Percentiles rank a stretch among this genome's conserved stretches.
phyloP scores from a whole-genome alignment of 2,329 filamentous ascomycete genomes.

The Trichoderma polysporum region DNA sequence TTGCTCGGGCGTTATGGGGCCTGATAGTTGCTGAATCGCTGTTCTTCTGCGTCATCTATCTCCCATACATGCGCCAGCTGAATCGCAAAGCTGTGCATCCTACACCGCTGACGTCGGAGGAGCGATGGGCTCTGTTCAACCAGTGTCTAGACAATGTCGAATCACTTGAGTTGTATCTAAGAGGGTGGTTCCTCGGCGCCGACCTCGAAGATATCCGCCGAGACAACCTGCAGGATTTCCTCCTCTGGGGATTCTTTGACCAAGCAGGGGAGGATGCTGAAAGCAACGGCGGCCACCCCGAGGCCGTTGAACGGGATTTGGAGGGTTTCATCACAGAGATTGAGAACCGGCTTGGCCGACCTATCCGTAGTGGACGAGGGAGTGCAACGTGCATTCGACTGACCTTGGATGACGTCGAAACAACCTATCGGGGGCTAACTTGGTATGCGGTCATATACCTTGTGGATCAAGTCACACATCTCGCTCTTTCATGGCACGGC shows the following conservation, averaged over 20 bases:
- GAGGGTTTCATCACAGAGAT: slow-evolving; percentile 50
- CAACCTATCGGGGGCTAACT: slow-evolving; percentile 59
- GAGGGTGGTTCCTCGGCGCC: slow-evolving; percentile 66
- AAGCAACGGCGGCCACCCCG: neutral
- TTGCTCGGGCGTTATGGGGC: slow-evolving; percentile 27
- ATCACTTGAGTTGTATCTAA: slow-evolving; percentile 57
- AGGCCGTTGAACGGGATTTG: slow-evolving; percentile 35
- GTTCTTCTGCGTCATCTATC: slow-evolving; percentile 45
- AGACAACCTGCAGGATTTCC: slow-evolving; percentile 68
- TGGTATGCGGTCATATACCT: slow-evolving; percentile 62
- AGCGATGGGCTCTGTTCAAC: slow-evolving; percentile 56
- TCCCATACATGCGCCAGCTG: slow-evolving; percentile 44
- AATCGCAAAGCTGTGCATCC: slow-evolving; percentile 42
- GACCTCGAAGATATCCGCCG: slow-evolving; percentile 55
- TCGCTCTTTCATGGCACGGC: slow-evolving; percentile 45
- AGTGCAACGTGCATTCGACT: slow-evolving; percentile 58
- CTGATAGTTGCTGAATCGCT: slow-evolving; percentile 42
- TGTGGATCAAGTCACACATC: slow-evolving; percentile 53
- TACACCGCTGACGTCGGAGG: slow-evolving; percentile 40
- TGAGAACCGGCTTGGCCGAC: slow-evolving; percentile 52
- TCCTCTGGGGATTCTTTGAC: slow-evolving; percentile 68
- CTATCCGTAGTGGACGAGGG: slow-evolving; percentile 55
- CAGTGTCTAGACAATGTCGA: slow-evolving; percentile 55
- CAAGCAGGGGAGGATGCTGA: slow-evolving; percentile 34
- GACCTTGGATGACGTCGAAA: slow-evolving; percentile 63